Base-by-base conservation (phyloP, 2,329 filamentous ascomycete genomes). In the Thelonectria olida region DNA sequence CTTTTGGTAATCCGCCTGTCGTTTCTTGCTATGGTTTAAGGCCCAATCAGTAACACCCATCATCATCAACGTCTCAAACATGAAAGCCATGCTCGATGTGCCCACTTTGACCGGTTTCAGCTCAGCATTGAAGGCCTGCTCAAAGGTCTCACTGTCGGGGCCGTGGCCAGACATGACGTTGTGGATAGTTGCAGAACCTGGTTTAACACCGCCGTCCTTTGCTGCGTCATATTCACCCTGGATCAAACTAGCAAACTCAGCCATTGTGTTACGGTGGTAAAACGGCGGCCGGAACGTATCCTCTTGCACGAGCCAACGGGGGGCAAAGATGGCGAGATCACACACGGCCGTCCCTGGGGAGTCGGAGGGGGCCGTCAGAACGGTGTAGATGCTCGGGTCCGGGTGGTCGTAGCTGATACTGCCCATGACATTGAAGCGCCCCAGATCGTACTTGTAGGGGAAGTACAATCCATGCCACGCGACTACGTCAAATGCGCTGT, bases 381-480 rank as follows among this genome's bases (percentile, higher is more conserved):
- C 89, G 1, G 88, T 93, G 78, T 90, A 94, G 74, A 94, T 93
- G 64, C 85, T 89, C 0, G 91, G 91, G 72, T 94, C 91, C 1
- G 90, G 90, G 72, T 94, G 91, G 74, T 94, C 91, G 72, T 86
- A 92, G 8, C 87, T 90, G 66, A 92, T 88, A 54, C 84, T 88
- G 19, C 91, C 91, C 44, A 94, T 88, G 42, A 87, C 88, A 78
- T 90, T 91, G 82, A 93, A 94, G 28, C 90, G 87, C 23, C 89
- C 90, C 1, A 94, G 83, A 70, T 93, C 91, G 79, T 94, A 94
- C 78, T 94, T 94, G 84, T 88, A 92, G 0, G 91, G 91, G 62
- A 90, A 90, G 77, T 93, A 93, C 64, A 87, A 91, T 42, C 91
- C 91, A 72, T 94, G 91, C 91, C 91, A 94, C 3, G 88, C 90